Evolutionary conservation across 495 filamentous ascomycete species (phyloP).

Genomic region (Lindgomyces ingoldianus): DNA sequence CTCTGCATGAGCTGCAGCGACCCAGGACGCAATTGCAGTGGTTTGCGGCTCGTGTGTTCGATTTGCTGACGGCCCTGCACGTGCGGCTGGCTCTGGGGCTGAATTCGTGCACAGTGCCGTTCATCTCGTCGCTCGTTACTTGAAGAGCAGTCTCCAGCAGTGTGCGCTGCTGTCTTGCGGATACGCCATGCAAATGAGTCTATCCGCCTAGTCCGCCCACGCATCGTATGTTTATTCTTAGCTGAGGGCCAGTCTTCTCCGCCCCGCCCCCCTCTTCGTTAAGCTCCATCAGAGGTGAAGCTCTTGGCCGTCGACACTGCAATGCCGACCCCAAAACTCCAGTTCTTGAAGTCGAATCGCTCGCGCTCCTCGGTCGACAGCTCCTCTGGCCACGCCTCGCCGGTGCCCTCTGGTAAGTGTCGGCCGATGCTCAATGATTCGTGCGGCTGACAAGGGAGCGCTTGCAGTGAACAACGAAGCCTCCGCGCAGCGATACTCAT

Average conservation of each 20-base stretch:
- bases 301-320: slow-evolving; percentile 34
- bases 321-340: slow-evolving; percentile 36
- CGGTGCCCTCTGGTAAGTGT: slow-evolving; percentile 36
- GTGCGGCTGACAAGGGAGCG: slow-evolving; percentile 37
- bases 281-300: slow-evolving; percentile 27
- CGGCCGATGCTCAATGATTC: slow-evolving; percentile 7
- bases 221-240: slow-evolving; percentile 38
- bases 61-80: slow-evolving; percentile 33
- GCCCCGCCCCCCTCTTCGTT: slow-evolving; percentile 12
- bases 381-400: slow-evolving; percentile 31
- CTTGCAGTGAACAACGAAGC: slow-evolving; percentile 37
- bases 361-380: slow-evolving; percentile 35
- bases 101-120: slow-evolving; percentile 3
- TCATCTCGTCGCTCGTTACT: slow-evolving; percentile 7
- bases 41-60: slow-evolving; percentile 22
- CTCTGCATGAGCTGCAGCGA: slow-evolving; percentile 4
- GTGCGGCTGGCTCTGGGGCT: slow-evolving; percentile 32
- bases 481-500: slow-evolving; percentile 27
- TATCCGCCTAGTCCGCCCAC: slow-evolving; percentile 6
- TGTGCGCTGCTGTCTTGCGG: slow-evolving; percentile 26
- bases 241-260: slow-evolving; percentile 8
- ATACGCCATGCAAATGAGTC: slow-evolving; percentile 8
- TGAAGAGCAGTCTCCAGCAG: slow-evolving; percentile 17
- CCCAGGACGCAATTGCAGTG: neutral
- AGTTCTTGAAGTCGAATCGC: slow-evolving; percentile 36